These are phyloP conservation scores for Colletotrichum simmondsii DNA, from an alignment of 2,329 filamentous ascomycete species.

Conservation along the genomic window DNA sequence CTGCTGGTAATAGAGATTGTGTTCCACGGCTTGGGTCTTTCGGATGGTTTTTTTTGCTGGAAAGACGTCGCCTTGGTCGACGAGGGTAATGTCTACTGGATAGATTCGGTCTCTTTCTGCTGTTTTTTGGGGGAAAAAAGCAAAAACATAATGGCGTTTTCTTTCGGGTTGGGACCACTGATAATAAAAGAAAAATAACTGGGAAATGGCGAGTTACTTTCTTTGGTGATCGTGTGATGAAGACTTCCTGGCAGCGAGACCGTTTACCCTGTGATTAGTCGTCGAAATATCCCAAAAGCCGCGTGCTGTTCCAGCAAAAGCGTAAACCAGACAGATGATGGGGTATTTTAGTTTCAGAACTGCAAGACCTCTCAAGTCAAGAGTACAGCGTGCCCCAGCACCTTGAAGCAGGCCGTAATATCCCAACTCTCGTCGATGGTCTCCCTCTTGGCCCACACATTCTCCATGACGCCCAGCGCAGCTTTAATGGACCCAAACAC, in stretches of 20 bases:
- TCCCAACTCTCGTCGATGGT: constrained; percentile 57
- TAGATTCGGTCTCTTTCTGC: constrained; percentile 11
- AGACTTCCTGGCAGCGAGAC: background rate
- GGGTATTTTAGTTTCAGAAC: no score
- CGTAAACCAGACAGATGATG: no score
- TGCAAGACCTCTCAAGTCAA: constrained; percentile 42
- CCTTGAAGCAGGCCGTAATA: constrained; percentile 53
- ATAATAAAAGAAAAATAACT: constrained; percentile 3
- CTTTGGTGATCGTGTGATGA: background rate
- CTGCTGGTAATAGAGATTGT: constrained; percentile 21
- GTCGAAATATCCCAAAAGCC: background rate
- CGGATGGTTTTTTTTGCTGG: no score
- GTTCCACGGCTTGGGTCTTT: background rate
- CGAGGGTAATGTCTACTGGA: constrained; percentile 32
- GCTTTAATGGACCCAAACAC: constrained; percentile 58
- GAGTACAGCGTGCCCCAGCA: constrained; percentile 51
- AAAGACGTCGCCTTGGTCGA: background rate
- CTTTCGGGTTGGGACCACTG: background rate
- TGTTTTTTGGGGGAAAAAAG: background rate
- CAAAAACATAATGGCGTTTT: background rate
- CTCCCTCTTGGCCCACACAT: constrained; percentile 54
- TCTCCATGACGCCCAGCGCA: constrained; percentile 57
- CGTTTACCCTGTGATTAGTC: background rate
- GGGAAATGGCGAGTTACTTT: background rate
- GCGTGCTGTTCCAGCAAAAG: background rate